phyloP scores from a whole-genome alignment of 2,329 filamentous ascomycete genomes.

The Cryphonectria japonica region DNA sequence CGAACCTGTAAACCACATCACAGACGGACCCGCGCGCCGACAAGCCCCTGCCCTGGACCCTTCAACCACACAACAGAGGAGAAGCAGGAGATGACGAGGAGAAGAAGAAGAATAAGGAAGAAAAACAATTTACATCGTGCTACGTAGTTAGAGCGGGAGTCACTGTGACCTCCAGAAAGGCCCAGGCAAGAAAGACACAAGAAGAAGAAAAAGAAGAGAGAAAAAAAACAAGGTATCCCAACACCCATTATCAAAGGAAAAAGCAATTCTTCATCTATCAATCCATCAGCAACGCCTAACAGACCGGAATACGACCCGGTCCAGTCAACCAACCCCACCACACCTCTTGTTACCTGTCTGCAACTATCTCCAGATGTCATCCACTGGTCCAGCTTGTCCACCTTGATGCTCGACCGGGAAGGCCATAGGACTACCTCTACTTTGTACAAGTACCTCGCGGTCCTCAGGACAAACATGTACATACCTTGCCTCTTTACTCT shows the following conservation, averaged over 20 bases:
- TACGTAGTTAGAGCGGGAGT: neutral
- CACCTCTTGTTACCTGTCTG: conserved; percentile 10
- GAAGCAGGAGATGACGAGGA: neutral
- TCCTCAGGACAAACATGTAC: conserved; percentile 21
- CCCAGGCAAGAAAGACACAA: too few relatives aligned
- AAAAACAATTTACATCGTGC: neutral
- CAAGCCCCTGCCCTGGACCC: neutral
- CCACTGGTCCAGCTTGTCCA: conserved; percentile 9
- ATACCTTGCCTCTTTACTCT: neutral
- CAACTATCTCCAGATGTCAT: conserved; percentile 22
- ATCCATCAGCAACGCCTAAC: conserved; percentile 9
- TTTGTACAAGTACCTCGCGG: conserved; percentile 22
- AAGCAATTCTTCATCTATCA: neutral
- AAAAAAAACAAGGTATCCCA: neutral
- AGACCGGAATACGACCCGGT: conserved; percentile 24
- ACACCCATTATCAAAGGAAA: neutral
- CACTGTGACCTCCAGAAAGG: neutral
- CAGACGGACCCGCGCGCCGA: conserved; percentile 10
- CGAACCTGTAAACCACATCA: neutral
- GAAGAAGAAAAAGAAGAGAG: neutral
- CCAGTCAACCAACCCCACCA: conserved; percentile 6
- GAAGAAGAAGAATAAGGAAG: neutral
- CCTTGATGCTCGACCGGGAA: conserved; percentile 4
- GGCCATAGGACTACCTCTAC: neutral
- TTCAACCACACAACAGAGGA: too few relatives aligned